Base-by-base conservation (phyloP, 2,329 filamentous ascomycete species). In the Fusarium sp. region DNA sequence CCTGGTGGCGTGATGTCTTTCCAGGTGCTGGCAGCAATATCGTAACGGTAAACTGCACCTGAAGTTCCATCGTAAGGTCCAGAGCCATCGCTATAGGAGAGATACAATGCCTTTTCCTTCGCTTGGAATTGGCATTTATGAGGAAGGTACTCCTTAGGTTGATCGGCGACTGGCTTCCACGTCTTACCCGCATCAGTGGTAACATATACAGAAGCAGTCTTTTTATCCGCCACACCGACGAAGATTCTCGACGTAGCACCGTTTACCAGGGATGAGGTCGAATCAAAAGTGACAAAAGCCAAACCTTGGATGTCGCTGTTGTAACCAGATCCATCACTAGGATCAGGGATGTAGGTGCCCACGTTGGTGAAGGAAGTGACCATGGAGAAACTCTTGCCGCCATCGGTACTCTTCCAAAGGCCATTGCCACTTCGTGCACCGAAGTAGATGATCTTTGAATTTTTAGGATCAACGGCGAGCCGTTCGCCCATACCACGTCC, bases 401-500 rank as follows among this genome's bases (percentile, higher is more conserved):
- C 83, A 65, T 89, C 84, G 6, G 82, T 85, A 57, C 84, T 86
- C 75, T 85, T 87, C 82, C 84, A 89, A 4, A 89, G 78, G 4
- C 87, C 87, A 34, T 88, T 83, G 8, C 86, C 86, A 61, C 84
- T 88, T 42, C 86, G 81, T 2, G 86, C 85, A 4, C 86, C 87
- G 57, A 88, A 87, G 73, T 86, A 88, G 26, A 89, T 72, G 60
- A 88, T 84, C 30, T 85, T 81, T 37, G 85, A 83, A 69, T 86
- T 85, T 45, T 84, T 82, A 3, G 86, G 86, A 70, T 89, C 86
- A 10, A 89, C 82, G 4, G 85, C 86, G 7, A 89, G 82, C 15
- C 86, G 81, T 73, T 88, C 87, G 16, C 87, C 87, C 75, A 83
- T 84, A 9, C 87, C 87, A 30, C 87, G 83, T 3, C 87, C 87